phyloP scores from a whole-genome alignment of 441 rosid species.

The Adansonia rubrostipa region DNA sequence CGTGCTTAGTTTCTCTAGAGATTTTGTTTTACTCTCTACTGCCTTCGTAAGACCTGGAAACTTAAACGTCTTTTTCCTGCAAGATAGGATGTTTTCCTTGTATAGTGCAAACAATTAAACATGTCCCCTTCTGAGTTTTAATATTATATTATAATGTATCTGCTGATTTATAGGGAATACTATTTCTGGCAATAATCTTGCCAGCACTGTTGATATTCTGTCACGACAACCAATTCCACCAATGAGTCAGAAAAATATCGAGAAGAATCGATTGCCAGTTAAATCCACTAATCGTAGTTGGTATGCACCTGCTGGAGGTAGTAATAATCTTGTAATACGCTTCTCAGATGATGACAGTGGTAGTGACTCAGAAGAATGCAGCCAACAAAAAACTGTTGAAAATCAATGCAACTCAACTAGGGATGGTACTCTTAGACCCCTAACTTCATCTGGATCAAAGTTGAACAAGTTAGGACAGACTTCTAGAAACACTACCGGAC shows the following conservation, averaged over 20 bases:
- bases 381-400: conserved; percentile 35
- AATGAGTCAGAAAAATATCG: conserved; percentile 44
- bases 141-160: conserved; percentile 1
- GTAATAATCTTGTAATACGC: conserved; percentile 78
- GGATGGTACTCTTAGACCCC: conserved; percentile 42
- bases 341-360: conserved; percentile 89
- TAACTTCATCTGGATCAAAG: conserved; percentile 37
- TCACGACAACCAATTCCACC: conserved; percentile 39
- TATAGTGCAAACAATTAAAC: background rate
- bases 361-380: conserved; percentile 67
- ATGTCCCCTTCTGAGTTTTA: conserved; percentile 8
- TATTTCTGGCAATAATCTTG: conserved; percentile 35
- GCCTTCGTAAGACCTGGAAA: background rate
- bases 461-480: conserved; percentile 43
- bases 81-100: background rate
- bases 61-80: conserved; percentile 1
- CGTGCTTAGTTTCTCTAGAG: background rate
- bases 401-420: conserved; percentile 38
- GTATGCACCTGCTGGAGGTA: conserved; percentile 44
- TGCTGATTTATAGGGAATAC: conserved; percentile 50
- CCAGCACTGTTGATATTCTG: conserved; percentile 38
- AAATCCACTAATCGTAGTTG: conserved; percentile 50
- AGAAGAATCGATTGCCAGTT: conserved; percentile 49
- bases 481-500: conserved; percentile 44
- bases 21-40: background rate